Evolutionary conservation across 2,329 filamentous ascomycete species (phyloP), one percentile per base, ranked within the genome.

Genomic region (Monilinia fructicola): DNA sequence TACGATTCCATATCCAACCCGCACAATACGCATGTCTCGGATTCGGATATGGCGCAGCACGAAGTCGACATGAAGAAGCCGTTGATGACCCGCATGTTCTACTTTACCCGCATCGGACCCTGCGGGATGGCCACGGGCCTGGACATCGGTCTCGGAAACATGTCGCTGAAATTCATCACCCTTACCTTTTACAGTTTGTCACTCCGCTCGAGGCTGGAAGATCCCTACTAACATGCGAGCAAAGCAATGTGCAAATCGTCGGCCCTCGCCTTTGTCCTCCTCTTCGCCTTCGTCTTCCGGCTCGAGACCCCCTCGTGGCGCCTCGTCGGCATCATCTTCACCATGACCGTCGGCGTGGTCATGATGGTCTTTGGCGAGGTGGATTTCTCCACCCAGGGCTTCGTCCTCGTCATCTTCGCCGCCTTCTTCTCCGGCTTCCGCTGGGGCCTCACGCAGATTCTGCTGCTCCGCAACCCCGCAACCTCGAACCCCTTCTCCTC

Each of bases 311-410:
- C 92, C 0, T 97, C 94, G 0, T 88, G 90, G 83, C 91, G 90
- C 73, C 85, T 99, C 11, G 90, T 96, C 50, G 83, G 85, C 71
- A 95, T 98, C 72, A 98, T 99, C 72, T 85, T 87, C 64, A 88
- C 90, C 74, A 98, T 99, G 95, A 97, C 93, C 0, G 74, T 88
- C 2, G 95, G 95, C 68, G 94, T 99, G 11, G 84, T 99, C 69
- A 96, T 98, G 88, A 99, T 99, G 95, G 95, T 98, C 0, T 92
- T 93, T 7, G 95, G 94, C 68, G 95, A 99, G 79, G 89, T 96
- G 48, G 88, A 92, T 60, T 99, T 99, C 79, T 88, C 93, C 73
- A 83, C 90, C 0, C 83, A 92, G 40, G 95, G 95, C 53, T 99
- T 99, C 78, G 79, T 92, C 56, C 89, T 99, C 70, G 91, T 98